Conservation (phyloP, 2,329 filamentous ascomycete species). For the Alternaria triticina region DNA sequence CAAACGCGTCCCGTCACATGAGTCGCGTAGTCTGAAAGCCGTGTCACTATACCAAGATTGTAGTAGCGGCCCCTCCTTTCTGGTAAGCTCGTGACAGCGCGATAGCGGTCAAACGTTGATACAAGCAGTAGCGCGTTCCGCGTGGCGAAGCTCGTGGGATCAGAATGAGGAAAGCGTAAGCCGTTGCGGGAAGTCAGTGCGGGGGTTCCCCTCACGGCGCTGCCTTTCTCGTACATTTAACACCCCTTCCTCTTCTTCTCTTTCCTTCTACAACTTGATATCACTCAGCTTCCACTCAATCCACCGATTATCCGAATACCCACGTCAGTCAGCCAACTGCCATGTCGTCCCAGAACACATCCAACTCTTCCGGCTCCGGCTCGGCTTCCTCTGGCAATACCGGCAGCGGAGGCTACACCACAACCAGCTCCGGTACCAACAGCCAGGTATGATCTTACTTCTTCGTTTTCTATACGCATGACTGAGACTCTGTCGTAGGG, state of each 20-base stretch:
- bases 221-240: neutral
- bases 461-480: neutral
- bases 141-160: neutral
- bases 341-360: slow-evolving; percentile 1
- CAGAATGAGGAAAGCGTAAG: neutral
- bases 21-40: neutral
- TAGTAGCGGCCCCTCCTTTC: neutral
- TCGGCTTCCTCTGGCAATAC: slow-evolving; percentile 12
- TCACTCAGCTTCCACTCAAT: neutral
- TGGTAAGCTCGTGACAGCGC: neutral
- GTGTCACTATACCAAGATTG: neutral
- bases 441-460: slow-evolving; percentile 24
- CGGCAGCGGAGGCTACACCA: slow-evolving; percentile 41
- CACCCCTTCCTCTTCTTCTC: neutral
- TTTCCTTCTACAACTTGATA: neutral
- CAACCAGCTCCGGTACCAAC: slow-evolving; percentile 51
- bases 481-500: slow-evolving; percentile 29
- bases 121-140: neutral
- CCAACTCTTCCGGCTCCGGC: slow-evolving; percentile 16
- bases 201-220: neutral
- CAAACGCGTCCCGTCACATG: neutral
- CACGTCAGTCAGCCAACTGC: neutral
- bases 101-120: neutral
- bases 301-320: neutral
- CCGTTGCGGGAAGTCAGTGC: too few relatives aligned